Percentiles rank a stretch among this genome's conserved stretches.
Evolutionary conservation across 305 asterid genomes (phyloP).

Genomic region (Solanum aculeatissimum): DNA sequence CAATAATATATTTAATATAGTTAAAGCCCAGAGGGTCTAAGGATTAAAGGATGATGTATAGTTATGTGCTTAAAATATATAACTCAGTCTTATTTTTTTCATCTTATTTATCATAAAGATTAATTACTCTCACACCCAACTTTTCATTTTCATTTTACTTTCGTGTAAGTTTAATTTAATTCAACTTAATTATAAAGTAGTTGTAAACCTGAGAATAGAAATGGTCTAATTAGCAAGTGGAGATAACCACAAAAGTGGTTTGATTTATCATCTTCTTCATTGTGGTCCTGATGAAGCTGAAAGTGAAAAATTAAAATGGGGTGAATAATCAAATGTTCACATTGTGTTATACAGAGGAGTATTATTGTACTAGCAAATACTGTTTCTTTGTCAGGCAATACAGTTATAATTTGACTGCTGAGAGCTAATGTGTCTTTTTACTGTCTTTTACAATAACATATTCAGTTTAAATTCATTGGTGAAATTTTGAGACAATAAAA

Average conservation of each 20-base stretch:
- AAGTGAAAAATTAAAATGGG: background rate
- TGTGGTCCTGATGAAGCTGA: too few relatives aligned
- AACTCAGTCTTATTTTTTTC: background rate
- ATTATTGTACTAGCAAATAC: background rate
- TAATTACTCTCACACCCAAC: background rate
- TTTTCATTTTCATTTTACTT: background rate
- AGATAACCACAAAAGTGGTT: background rate
- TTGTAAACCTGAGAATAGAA: too few relatives aligned
- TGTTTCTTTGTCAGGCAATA: background rate
- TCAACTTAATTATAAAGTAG: too few relatives aligned
- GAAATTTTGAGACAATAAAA: too few relatives aligned
- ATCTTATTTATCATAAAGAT: background rate
- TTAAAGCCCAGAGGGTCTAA: too few relatives aligned
- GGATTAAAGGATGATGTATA: too few relatives aligned
- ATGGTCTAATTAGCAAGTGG: background rate
- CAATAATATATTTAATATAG: too few relatives aligned
- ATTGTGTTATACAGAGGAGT: background rate
- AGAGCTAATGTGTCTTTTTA: background rate
- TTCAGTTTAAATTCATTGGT: fast-evolving
- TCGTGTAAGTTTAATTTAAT: background rate
- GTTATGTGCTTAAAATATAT: too few relatives aligned
- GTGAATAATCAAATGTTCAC: background rate
- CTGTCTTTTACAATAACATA: background rate
- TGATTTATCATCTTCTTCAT: too few relatives aligned
- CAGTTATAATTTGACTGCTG: background rate